These are phyloP conservation scores for Rhizoctonia solani DNA, from an alignment of 1,284 basidiomycete species.

Conservation along the genomic window DNA sequence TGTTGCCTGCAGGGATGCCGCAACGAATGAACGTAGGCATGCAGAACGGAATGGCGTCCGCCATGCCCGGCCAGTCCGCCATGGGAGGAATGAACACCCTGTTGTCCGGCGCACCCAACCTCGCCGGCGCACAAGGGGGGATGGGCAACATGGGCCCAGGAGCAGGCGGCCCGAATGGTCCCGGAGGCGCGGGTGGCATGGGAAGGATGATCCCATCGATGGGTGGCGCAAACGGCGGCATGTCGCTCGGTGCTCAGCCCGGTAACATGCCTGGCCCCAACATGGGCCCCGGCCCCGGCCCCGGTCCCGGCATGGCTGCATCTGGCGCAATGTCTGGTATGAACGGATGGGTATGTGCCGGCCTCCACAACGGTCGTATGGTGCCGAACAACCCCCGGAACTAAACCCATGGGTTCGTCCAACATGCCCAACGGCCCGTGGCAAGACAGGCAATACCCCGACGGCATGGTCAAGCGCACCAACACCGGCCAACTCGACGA, in stretches of 20 bases:
- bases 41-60: constrained; percentile 14
- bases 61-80: constrained; percentile 2
- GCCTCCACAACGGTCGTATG: background rate
- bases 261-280: no score
- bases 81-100: constrained; percentile 5
- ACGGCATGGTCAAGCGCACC: no score
- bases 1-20: constrained; percentile 10
- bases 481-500: constrained; percentile 14
- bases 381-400: no score
- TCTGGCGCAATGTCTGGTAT: background rate
- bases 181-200: constrained; percentile 20
- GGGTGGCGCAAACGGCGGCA: background rate
- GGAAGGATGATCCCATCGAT: background rate
- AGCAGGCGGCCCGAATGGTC: background rate
- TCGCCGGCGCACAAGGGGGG: no score
- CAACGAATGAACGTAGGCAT: background rate
- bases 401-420: no score
- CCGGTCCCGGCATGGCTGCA: no score
- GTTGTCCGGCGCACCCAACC: background rate
- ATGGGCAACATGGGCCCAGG: constrained; percentile 9
- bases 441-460: constrained; percentile 5
- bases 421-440: background rate
- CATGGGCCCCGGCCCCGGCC: no score
- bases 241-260: background rate
- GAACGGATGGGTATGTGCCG: constrained; percentile 1